phyloP scores from a whole-genome alignment of 495 filamentous ascomycete genomes.

The Penicillium paradoxum region DNA sequence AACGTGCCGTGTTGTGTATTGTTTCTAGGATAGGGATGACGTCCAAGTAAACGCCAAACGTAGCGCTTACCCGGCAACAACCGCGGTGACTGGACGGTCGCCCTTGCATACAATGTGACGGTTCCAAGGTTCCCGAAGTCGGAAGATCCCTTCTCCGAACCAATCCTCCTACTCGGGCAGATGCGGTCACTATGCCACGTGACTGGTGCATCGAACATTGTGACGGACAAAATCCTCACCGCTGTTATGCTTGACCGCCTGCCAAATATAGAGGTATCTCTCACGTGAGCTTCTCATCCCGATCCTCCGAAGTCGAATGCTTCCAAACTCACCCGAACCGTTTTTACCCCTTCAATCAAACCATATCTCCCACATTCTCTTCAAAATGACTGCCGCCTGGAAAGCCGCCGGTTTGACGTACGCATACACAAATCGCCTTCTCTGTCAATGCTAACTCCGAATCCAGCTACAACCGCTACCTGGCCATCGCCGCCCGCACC shows the following conservation, averaged over 20 bases:
- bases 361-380: conserved; percentile 25
- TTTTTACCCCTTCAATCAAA: conserved; percentile 31
- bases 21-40: background rate
- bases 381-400: conserved; percentile 97
- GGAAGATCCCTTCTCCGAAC: too few species aligned
- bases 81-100: too few species aligned
- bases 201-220: background rate
- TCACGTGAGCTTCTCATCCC: conserved; percentile 24
- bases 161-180: too few species aligned
- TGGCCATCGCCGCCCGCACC: conserved; percentile 51
- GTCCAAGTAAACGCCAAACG: background rate
- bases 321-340: conserved; percentile 33
- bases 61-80: too few species aligned
- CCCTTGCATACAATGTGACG: too few species aligned
- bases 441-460: conserved; percentile 27
- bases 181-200: background rate
- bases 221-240: background rate
- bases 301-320: conserved; percentile 40
- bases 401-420: conserved; percentile 97
- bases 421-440: conserved; percentile 22
- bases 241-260: background rate
- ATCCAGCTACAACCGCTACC: conserved; percentile 51
- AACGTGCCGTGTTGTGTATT: background rate
- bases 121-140: background rate
- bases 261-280: background rate